Evolutionary conservation across 371 early-diverging fungal genomes (phyloP).

Genomic region (Conidiobolus incongruus): DNA sequence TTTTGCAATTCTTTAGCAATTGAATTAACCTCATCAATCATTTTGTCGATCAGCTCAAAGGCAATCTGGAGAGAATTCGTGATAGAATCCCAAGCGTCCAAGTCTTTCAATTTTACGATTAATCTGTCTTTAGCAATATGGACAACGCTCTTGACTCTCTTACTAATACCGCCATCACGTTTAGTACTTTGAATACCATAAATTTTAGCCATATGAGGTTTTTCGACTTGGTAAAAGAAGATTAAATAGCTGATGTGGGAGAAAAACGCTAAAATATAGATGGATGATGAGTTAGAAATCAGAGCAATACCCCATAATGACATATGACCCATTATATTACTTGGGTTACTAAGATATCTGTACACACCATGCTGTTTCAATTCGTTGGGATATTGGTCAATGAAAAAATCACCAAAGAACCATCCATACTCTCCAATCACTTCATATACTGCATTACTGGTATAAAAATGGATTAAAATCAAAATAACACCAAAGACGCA

Average conservation of each 20-base stretch:
- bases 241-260: conserved; percentile 54
- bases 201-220: conserved; percentile 19
- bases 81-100: conserved; percentile 12
- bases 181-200: conserved; percentile 1
- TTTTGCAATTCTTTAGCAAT: background rate
- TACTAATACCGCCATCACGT: conserved; percentile 56
- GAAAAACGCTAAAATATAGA: conserved; percentile 56
- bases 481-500: conserved; percentile 51
- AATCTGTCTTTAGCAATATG: conserved; percentile 57
- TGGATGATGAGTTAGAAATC: conserved; percentile 46
- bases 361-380: conserved; percentile 65
- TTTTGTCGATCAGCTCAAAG: conserved; percentile 9
- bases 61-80: conserved; percentile 11
- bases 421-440: conserved; percentile 81
- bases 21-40: background rate
- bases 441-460: conserved; percentile 59
- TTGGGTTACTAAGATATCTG: conserved; percentile 72
- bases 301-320: conserved; percentile 77
- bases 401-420: conserved; percentile 76
- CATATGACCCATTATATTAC: conserved; percentile 69
- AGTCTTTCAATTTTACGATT: too few species aligned
- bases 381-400: conserved; percentile 33
- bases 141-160: conserved; percentile 51
- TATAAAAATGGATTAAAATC: conserved; percentile 67
- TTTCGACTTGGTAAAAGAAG: conserved; percentile 63